Percentiles rank a stretch among this genome's conserved stretches.
These are phyloP conservation scores for Euphrasia arctica DNA, from an alignment of 305 asterid genomes.

Conservation along the genomic window DNA sequence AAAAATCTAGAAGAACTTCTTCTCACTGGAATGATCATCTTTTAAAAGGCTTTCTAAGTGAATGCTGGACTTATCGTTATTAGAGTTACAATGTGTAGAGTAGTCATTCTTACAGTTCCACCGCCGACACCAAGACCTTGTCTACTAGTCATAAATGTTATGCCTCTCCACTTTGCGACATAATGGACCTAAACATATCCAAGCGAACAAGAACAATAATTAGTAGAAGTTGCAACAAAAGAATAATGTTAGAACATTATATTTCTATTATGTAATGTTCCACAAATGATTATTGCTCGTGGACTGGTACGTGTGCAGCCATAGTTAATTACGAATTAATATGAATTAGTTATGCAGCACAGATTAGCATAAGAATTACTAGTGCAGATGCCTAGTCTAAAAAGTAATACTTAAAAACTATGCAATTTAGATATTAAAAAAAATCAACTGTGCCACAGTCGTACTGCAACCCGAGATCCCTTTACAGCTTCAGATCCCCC, in stretches of 20 bases:
- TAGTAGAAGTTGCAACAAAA: background rate
- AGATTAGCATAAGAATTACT: background rate
- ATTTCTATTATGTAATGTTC: too few species aligned
- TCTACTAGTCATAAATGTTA: conserved; percentile 94
- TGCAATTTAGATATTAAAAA: conserved; percentile 40
- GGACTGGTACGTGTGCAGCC: background rate
- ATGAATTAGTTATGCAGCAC: background rate
- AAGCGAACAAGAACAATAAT: conserved; percentile 16
- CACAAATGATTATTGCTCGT: background rate
- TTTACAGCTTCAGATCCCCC: conserved; percentile 77
- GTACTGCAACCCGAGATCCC: conserved; percentile 99
- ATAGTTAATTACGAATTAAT: background rate
- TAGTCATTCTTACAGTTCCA: conserved; percentile 67
- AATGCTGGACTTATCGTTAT: background rate
- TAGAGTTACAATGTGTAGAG: conserved; percentile 7
- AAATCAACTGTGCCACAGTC: conserved; percentile 64
- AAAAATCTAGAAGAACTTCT: background rate
- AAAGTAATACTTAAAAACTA: conserved; percentile 24
- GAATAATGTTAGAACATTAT: too few species aligned
- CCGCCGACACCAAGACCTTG: conserved; percentile 97
- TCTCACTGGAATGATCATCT: background rate
- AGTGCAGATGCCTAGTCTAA: conserved; percentile 21
- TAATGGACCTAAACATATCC: conserved; percentile 65
- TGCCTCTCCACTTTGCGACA: conserved; percentile 91
- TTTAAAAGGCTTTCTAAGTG: background rate